Conservation (phyloP, 2,329 filamentous ascomycete species). For the Falciphora oryzae region DNA sequence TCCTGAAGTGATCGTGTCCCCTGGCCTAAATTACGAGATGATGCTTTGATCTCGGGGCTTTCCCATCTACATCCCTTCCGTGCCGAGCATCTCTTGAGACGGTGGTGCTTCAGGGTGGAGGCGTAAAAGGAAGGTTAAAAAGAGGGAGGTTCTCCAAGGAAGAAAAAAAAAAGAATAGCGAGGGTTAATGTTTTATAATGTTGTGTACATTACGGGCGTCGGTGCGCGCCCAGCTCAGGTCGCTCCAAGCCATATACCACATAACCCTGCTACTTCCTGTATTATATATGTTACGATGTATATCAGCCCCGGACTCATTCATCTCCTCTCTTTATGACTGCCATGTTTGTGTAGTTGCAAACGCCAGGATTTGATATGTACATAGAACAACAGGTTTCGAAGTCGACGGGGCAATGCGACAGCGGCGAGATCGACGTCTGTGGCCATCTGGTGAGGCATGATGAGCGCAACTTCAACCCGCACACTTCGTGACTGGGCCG, state of each 20-base stretch:
- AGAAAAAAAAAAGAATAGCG: not conserved
- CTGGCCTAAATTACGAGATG: not conserved
- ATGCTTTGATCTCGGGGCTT: not conserved
- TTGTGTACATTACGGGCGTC: not conserved
- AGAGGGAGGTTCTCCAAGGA: not conserved
- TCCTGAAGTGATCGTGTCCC: constrained; percentile 45
- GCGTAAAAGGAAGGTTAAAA: not conserved
- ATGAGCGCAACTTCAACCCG: not conserved
- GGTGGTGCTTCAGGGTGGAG: not conserved
- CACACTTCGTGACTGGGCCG: not conserved
- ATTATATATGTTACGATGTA: not conserved
- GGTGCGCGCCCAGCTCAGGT: not conserved
- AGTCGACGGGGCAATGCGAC: no score
- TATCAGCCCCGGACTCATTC: not conserved
- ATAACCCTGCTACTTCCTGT: not conserved
- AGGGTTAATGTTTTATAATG: not conserved
- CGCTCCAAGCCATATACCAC: not conserved
- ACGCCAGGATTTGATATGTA: no score
- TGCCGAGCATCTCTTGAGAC: not conserved
- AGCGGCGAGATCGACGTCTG: no score
- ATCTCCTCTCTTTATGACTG: constrained; percentile 1
- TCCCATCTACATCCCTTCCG: constrained; percentile 6
- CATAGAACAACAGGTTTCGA: no score
- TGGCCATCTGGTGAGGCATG: no score
- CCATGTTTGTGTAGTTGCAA: not conserved